These are phyloP conservation scores for Plasmodium gonderi DNA, from an alignment of 169 alveolate genomes.

Conservation along the genomic window DNA sequence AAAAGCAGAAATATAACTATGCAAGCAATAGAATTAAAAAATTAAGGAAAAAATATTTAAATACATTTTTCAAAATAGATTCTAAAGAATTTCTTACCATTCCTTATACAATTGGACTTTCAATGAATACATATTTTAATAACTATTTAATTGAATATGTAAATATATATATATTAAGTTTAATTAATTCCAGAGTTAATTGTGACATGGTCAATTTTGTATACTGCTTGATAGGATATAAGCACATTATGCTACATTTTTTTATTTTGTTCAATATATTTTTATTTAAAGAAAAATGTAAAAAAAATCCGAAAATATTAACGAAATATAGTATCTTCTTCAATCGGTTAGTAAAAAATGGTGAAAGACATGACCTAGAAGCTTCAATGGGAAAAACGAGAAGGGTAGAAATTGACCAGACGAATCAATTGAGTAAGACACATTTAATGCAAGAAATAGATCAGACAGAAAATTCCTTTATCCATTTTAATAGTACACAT, in stretches of 20 bases:
- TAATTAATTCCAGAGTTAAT: slow-evolving; percentile 57
- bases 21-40: slow-evolving; percentile 23
- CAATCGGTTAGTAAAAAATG: neutral
- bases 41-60: slow-evolving; percentile 27
- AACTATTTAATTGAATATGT: slow-evolving; percentile 60
- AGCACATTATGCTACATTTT: slow-evolving; percentile 39
- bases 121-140: slow-evolving; percentile 68
- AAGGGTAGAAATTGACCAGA: too few species aligned
- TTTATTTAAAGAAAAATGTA: slow-evolving; percentile 31
- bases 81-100: slow-evolving; percentile 61
- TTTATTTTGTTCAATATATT: slow-evolving; percentile 48
- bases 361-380: too few species aligned
- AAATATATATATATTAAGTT: slow-evolving; percentile 42
- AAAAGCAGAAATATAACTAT: slow-evolving; percentile 36
- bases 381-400: too few species aligned
- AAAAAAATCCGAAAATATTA: slow-evolving; percentile 2
- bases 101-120: slow-evolving; percentile 50
- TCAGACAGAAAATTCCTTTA: neutral
- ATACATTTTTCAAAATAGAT: slow-evolving; percentile 38
- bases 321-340: slow-evolving; percentile 18
- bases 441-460: neutral
- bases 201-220: slow-evolving; percentile 38
- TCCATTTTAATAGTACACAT: neutral
- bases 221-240: slow-evolving; percentile 38
- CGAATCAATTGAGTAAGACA: neutral